Evolutionary conservation across 495 filamentous ascomycete species (phyloP).

Genomic region (Neurospora sp.): DNA sequence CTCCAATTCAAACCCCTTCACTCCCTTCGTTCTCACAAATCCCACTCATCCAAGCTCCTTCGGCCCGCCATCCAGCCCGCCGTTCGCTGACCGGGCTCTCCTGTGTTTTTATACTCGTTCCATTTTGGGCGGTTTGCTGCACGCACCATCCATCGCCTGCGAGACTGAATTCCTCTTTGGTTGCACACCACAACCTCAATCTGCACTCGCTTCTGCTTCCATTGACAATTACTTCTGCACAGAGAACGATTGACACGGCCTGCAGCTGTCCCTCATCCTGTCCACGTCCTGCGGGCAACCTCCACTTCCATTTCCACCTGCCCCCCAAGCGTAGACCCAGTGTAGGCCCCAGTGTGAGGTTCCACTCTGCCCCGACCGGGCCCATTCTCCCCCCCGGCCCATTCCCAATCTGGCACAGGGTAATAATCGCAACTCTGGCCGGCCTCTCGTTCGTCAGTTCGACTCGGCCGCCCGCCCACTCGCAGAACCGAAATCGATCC

Average conservation of each 20-base stretch:
- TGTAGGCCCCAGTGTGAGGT: not conserved
- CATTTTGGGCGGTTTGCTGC: not conserved
- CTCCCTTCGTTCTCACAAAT: not conserved
- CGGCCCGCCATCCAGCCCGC: not conserved
- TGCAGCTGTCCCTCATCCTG: not conserved
- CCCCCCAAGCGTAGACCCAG: not conserved
- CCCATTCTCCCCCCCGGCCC: slow-evolving; percentile 1
- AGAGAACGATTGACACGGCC: not conserved
- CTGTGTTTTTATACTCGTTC: not conserved
- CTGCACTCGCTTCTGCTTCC: not conserved
- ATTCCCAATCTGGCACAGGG: slow-evolving; percentile 14
- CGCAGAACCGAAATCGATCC: slow-evolving; percentile 1
- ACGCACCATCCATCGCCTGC: not conserved
- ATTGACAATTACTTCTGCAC: not conserved
- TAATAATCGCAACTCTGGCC: slow-evolving; percentile 23
- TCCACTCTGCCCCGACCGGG: not conserved
- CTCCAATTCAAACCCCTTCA: not conserved
- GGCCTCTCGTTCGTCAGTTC: slow-evolving; percentile 11
- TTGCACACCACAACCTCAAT: not conserved
- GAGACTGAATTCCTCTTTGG: not conserved
- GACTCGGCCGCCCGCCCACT: slow-evolving; percentile 6
- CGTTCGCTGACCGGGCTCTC: not conserved
- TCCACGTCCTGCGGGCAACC: not conserved
- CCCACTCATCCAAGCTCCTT: not conserved
- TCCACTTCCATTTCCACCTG: not conserved